Base-by-base conservation (phyloP, 768 basidiomycete species). In the Cystobasidium ongulense region DNA sequence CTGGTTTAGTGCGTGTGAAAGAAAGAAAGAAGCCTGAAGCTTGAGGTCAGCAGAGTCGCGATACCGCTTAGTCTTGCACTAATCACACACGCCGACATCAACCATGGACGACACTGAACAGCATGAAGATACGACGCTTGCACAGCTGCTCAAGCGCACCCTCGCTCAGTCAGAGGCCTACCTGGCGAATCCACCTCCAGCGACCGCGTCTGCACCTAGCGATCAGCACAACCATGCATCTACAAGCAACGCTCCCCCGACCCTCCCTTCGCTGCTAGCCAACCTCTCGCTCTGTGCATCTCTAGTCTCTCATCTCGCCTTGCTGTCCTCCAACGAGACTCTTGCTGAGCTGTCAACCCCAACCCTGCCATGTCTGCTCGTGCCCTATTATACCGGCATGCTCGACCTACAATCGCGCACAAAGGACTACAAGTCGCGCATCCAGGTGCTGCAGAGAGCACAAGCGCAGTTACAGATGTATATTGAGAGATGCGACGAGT, bases 311-410 rank as follows among this genome's bases (percentile, higher is more conserved):
- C 84, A 84, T 43, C 83, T 93, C 53, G 85, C 86, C 0, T 81
- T 94, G 39, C 92, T 94, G 82, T 92, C 91, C 73, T 83, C 88
- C 1, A 94, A 94, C 78, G 92, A 95, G 78, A 84, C 84, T 0
- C 82, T 92, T 21, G 89, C 91, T 54, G 92, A 95, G 80, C 87
- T 95, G 70, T 84, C 89, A 1, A 91, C 91, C 0, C 81, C 84
- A 38, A 87, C 92, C 82, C 82, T 93, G 39, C 82, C 88, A 1
- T 93, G 90, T 81, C 83, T 95, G 13, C 83, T 87, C 46, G 86
- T 90, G 2, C 88, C 89, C 0, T 92, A 85, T 78, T 84, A 87
- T 25, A 79, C 83, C 39, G 86, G 88, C 23, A 88, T 92, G 76
- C 84, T 89, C 31, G 84, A 87, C 77, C 85, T 86, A 54, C 86